phyloP scores from a whole-genome alignment of 306 rosid genomes.

The Cucumis melo region DNA sequence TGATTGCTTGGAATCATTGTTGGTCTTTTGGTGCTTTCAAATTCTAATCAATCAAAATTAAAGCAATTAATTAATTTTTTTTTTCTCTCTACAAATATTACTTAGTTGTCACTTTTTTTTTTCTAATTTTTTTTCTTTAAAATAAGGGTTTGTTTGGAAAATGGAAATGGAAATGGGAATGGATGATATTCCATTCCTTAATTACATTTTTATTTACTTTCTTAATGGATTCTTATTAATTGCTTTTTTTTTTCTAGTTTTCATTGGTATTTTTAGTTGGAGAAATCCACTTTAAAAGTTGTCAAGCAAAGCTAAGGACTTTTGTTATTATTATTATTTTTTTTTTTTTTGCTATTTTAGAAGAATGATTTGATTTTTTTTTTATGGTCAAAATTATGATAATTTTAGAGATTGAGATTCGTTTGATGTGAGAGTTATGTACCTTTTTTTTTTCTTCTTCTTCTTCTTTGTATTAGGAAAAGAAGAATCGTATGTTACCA shows the following conservation, averaged over 20 bases:
- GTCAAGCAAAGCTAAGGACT: background rate
- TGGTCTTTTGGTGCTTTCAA: constrained; percentile 29
- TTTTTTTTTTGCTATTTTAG: background rate
- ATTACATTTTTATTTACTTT: background rate
- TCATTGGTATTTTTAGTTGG: background rate
- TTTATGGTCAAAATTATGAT: constrained; percentile 1
- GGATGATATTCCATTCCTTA: background rate
- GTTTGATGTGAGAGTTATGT: background rate
- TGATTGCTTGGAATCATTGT: constrained; percentile 50
- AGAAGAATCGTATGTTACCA: background rate
- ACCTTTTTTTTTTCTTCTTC: background rate
- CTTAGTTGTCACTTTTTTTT: background rate
- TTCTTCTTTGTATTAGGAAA: background rate
- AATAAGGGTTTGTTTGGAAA: background rate
- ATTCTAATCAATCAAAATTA: constrained; percentile 34
- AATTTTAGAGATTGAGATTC: constrained; percentile 5
- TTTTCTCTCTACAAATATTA: constrained; percentile 41
- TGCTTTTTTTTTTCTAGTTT: background rate
- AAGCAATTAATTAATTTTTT: constrained; percentile 2
- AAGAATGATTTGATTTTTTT: background rate
- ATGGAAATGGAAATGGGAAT: background rate
- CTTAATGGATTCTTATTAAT: background rate
- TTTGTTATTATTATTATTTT: background rate
- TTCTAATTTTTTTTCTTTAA: background rate
- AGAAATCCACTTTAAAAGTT: background rate